Base-by-base conservation (phyloP, 2,329 filamentous ascomycete species). In the Keithomyces neogunnii region DNA sequence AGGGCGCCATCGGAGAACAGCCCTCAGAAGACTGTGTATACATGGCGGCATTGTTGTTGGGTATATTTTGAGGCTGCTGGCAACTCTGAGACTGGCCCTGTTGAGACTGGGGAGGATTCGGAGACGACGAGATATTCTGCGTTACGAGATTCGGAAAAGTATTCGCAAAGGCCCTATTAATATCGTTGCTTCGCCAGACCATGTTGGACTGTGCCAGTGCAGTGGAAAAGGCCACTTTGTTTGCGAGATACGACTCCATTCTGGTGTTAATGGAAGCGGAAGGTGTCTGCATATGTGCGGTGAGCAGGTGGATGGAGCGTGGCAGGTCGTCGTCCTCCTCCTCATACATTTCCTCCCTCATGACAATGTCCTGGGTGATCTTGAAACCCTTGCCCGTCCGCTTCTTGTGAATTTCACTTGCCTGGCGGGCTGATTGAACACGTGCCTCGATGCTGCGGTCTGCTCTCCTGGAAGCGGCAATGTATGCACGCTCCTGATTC, bases 341-440 rank as follows among this genome's bases (percentile, higher is more conserved):
- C 62, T 96, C 90, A 64, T 96, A 96, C 89, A 96, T 95, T 66
- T 95, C 89, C 66, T 96, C 91, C 56, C 89, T 90, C 59, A 87
- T 74, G 10, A 96, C 90, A 30, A 93, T 90, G 62, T 93, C 81
- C 66, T 91, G 86, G 30, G 86, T 90, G 52, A 96, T 87, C 59
- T 84, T 84, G 53, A 96, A 77, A 2, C 80, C 82, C 59, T 89
- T 87, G 39, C 91, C 92, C 0, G 91, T 96, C 19, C 90, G 83
- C 65, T 85, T 81, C 72, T 90, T 89, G 75, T 96, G 91, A 38
- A 96, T 89, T 61, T 89, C 84, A n/a, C 91, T 96, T 5, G 91
- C 91, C 68, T 88, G 82, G 48, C 83, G 80, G 11, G 92, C 91
- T 3, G 91, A 96, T 65, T 95, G 88, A 19, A 96, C 80, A 30